Evolutionary conservation across 2,329 filamentous ascomycete species (phyloP).

Genomic region (Pseudocercospora eumusae): DNA sequence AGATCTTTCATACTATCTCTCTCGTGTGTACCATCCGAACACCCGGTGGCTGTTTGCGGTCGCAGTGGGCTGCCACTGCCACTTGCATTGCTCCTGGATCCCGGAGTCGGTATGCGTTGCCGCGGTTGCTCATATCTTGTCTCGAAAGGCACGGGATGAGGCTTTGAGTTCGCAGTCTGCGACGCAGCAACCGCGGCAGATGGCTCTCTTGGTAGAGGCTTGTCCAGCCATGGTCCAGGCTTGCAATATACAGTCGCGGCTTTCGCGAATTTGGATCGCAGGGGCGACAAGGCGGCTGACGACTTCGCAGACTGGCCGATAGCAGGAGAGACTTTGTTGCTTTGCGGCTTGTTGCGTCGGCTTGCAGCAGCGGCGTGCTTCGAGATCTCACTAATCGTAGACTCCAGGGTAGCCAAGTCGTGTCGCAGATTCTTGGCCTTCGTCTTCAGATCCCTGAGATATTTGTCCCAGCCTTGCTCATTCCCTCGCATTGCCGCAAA

Average conservation of each 20-base stretch:
- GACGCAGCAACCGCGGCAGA: conserved; percentile 2
- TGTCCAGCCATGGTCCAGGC: conserved; percentile 26
- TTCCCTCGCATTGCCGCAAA: conserved; percentile 91
- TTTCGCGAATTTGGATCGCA: conserved; percentile 26
- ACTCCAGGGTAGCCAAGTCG: conserved; percentile 69
- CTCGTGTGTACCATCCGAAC: conserved; percentile 9
- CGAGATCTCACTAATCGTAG: conserved; percentile 82
- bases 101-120: conserved; percentile 21
- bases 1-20: conserved; percentile 28
- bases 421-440: conserved; percentile 71
- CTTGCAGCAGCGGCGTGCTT: conserved; percentile 81
- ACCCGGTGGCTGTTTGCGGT: conserved; percentile 23
- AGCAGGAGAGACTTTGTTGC: conserved; percentile 19
- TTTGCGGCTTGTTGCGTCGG: conserved; percentile 58
- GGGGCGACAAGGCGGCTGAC: conserved; percentile 13
- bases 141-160: conserved; percentile 29
- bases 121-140: conserved; percentile 31
- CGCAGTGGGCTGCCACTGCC: conserved; percentile 12
- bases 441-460: conserved; percentile 72
- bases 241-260: conserved; percentile 15
- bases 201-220: conserved; percentile 29
- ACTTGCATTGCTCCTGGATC: conserved; percentile 15
- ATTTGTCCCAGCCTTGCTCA: conserved; percentile 83
- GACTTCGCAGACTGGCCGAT: conserved; percentile 8
- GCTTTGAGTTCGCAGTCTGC: conserved; percentile 24